Evolutionary conservation across 371 early-diverging fungal genomes (phyloP).

Genomic region (Sporodiniella umbellata): DNA sequence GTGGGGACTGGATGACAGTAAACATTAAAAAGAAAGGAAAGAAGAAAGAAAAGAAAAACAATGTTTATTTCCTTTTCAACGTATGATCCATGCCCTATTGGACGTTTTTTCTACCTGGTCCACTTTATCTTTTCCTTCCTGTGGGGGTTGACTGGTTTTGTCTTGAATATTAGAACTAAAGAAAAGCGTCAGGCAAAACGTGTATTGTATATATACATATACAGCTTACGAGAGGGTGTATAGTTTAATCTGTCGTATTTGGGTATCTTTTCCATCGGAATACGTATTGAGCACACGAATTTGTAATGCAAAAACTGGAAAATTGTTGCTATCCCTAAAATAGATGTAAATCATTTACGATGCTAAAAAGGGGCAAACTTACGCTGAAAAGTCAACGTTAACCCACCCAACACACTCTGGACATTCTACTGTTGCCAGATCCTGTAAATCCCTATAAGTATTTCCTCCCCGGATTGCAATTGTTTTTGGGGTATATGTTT

Average conservation of each 20-base stretch:
- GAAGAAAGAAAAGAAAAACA: no score
- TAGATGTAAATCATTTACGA: not conserved
- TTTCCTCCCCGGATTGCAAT: constrained; percentile 76
- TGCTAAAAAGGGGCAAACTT: not conserved
- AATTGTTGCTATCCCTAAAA: constrained; percentile 36
- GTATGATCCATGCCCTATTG: no score
- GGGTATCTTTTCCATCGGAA: constrained; percentile 90
- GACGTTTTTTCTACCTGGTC: no score
- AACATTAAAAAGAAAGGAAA: constrained; percentile 14
- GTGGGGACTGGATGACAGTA: constrained; percentile 23
- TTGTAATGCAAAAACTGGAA: constrained; percentile 64
- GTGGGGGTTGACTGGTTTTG: no score
- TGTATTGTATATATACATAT: no score
- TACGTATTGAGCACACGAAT: constrained; percentile 83
- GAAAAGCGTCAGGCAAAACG: no score
- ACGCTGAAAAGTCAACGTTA: constrained; percentile 45
- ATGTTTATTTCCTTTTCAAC: no score
- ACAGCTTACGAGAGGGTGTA: constrained; percentile 54
- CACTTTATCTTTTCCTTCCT: no score
- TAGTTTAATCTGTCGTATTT: constrained; percentile 78
- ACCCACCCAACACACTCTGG: constrained; percentile 76
- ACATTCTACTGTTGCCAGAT: constrained; percentile 52
- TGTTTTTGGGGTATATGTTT: constrained; percentile 87
- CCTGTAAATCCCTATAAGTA: constrained; percentile 56
- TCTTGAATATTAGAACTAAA: not conserved